Evolutionary conservation across 306 rosid species (phyloP).

Genomic region (Pachyrhizus erosus): DNA sequence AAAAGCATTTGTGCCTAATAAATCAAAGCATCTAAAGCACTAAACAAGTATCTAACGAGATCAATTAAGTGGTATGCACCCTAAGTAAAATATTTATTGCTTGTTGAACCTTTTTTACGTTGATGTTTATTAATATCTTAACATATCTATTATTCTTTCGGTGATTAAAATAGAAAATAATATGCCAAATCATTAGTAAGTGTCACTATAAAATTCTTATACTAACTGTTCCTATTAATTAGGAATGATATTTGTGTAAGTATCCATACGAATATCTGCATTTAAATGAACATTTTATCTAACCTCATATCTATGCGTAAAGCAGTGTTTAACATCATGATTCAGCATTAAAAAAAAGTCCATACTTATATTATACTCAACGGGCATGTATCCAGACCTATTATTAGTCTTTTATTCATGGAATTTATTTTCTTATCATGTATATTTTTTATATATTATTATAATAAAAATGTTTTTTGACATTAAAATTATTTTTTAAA

Average conservation of each 20-base stretch:
- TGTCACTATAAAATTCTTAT: not conserved
- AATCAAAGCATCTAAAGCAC: conserved; percentile 40
- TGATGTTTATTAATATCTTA: not conserved
- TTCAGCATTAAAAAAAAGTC: not conserved
- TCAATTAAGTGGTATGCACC: not conserved
- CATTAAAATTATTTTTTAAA: no score
- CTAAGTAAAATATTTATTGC: not conserved
- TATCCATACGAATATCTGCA: not conserved
- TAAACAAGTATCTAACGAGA: not conserved
- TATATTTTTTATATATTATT: not conserved
- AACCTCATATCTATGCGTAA: not conserved
- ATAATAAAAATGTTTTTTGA: not conserved
- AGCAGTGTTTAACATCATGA: not conserved
- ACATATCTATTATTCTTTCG: not conserved
- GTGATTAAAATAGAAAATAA: not conserved
- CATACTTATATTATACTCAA: not conserved
- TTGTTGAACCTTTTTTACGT: not conserved
- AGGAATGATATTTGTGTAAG: not conserved
- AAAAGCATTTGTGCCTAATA: conserved; percentile 44
- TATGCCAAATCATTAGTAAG: not conserved
- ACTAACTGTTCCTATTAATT: not conserved
- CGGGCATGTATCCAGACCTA: not conserved
- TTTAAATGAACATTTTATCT: not conserved
- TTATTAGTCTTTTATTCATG: not conserved
- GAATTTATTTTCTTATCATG: not conserved